These are phyloP conservation scores for Sporopachydermia cereana DNA, from an alignment of 1,139 yeast species.

Conservation along the genomic window DNA sequence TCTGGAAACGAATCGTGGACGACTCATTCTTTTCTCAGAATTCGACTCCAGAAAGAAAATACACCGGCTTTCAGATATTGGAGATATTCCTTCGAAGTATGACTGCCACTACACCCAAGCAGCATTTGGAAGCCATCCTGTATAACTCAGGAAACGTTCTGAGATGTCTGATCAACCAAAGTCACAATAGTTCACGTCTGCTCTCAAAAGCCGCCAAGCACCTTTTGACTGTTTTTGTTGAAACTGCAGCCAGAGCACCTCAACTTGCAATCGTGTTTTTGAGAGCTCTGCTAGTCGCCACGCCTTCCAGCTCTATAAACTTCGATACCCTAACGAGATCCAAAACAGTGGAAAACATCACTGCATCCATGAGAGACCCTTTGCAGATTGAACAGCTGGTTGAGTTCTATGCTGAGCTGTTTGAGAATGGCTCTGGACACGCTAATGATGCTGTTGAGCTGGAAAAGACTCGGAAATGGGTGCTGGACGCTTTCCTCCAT, in stretches of 20 bases:
- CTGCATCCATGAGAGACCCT: constrained; percentile 20
- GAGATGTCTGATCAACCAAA: constrained; percentile 69
- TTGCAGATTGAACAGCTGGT: constrained; percentile 23
- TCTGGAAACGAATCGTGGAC: constrained; percentile 75
- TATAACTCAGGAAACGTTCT: constrained; percentile 49
- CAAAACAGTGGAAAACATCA: constrained; percentile 47
- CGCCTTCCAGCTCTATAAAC: constrained; percentile 43
- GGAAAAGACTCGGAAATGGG: constrained; percentile 49
- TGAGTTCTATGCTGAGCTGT: constrained; percentile 21
- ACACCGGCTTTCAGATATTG: constrained; percentile 75
- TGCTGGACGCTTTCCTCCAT: constrained; percentile 51
- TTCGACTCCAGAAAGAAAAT: constrained; percentile 78
- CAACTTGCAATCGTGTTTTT: constrained; percentile 38
- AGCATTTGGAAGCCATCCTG: constrained; percentile 34
- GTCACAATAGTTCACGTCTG: constrained; percentile 52
- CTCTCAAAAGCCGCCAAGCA: constrained; percentile 56
- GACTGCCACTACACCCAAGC: constrained; percentile 15
- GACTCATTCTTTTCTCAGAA: constrained; percentile 66
- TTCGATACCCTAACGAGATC: constrained; percentile 75
- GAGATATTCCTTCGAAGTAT: constrained; percentile 32
- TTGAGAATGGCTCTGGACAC: constrained; percentile 20
- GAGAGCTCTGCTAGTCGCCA: constrained; percentile 35
- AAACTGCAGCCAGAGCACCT: constrained; percentile 27
- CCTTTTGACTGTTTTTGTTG: constrained; percentile 34
- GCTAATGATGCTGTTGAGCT: constrained; percentile 19